phyloP scores from a whole-genome alignment of 2,329 filamentous ascomycete species.

The Phialocephala subalpina region DNA sequence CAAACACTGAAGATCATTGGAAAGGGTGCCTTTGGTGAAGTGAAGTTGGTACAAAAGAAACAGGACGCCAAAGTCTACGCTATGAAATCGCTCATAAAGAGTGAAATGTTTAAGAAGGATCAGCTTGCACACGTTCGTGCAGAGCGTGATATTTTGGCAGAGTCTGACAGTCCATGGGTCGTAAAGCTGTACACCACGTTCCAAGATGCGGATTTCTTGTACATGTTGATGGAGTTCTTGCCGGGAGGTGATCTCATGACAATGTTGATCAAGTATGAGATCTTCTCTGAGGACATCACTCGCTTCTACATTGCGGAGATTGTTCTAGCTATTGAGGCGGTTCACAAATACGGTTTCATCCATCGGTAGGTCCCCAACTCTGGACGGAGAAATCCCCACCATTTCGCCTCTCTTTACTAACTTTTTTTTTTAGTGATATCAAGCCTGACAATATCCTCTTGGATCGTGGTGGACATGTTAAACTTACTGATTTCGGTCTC shows the following conservation, averaged over 20 bases:
- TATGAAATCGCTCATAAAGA: conserved; percentile 97
- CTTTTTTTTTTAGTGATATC: conserved; percentile 76
- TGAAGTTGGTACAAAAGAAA: conserved; percentile 96
- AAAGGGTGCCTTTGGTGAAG: conserved; percentile 98
- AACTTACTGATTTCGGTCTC: conserved; percentile 96
- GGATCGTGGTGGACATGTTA: conserved; percentile 95
- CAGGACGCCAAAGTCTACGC: conserved; percentile 97
- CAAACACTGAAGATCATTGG: conserved; percentile 97
- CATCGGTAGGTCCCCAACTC: conserved; percentile 75
- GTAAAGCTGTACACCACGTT: conserved; percentile 99
- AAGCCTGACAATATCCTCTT: conserved; percentile 99
- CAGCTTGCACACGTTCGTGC: conserved; percentile 97
- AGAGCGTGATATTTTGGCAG: conserved; percentile 95
- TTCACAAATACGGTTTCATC: conserved; percentile 97
- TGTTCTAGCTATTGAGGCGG: conserved; percentile 96
- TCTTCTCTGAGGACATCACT: conserved; percentile 98
- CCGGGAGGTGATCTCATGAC: conserved; percentile 99
- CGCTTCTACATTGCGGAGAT: conserved; percentile 99
- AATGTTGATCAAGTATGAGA: conserved; percentile 99
- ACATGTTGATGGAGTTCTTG: conserved; percentile 99
- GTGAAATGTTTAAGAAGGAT: conserved; percentile 99
- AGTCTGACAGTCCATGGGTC: conserved; percentile 99
- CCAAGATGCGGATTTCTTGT: conserved; percentile 94
- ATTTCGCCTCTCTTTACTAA: conserved; percentile 16
- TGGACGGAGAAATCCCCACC: neutral